Evolutionary conservation across 805 yeast species (phyloP).

Genomic region (Danielia oregonensis): DNA sequence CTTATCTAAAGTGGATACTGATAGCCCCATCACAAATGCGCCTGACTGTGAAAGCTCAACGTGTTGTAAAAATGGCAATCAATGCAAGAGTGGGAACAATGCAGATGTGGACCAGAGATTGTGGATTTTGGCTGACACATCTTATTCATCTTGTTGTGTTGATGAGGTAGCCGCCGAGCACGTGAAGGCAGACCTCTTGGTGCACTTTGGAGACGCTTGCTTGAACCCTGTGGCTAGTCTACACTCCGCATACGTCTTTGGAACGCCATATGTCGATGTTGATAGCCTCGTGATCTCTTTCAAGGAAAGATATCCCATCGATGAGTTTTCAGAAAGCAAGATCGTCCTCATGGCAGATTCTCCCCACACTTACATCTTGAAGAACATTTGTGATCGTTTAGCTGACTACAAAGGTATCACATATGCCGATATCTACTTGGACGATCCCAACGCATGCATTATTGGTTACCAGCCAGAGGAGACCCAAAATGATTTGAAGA

Average conservation of each 20-base stretch:
- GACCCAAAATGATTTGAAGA: not conserved
- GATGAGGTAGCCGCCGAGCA: constrained; percentile 98
- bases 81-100: not conserved
- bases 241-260: constrained; percentile 79
- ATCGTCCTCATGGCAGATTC: constrained; percentile 74
- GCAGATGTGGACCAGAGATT: constrained; percentile 33
- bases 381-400: constrained; percentile 33
- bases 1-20: no score
- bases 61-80: not conserved
- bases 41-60: not conserved
- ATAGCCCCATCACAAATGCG: no score
- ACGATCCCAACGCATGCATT: constrained; percentile 31
- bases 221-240: constrained; percentile 69
- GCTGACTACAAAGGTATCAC: constrained; percentile 26
- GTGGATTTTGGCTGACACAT: constrained; percentile 92
- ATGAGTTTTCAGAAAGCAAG: constrained; percentile 28
- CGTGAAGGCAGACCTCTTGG: constrained; percentile 75
- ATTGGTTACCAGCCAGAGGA: constrained; percentile 36
- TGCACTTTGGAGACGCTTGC: constrained; percentile 96
- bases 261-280: constrained; percentile 55
- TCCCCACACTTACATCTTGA: constrained; percentile 50
- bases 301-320: constrained; percentile 33
- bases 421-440: constrained; percentile 30
- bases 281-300: constrained; percentile 38
- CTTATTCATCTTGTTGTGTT: constrained; percentile 92